These are phyloP conservation scores for Chrysosporium keratinophilum DNA, from an alignment of 2,329 filamentous ascomycete genomes.

Conservation along the genomic window DNA sequence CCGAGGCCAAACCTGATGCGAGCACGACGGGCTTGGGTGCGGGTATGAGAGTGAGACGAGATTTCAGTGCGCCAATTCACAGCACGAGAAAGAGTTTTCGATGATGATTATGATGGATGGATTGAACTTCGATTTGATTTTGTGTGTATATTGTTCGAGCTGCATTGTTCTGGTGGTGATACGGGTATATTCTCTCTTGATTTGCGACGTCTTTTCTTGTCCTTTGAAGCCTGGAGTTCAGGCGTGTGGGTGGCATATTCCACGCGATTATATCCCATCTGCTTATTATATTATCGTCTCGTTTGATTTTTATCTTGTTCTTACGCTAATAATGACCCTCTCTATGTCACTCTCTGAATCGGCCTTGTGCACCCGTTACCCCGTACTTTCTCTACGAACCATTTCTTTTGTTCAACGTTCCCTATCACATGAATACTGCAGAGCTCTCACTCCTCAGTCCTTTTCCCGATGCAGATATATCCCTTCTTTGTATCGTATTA, in stretches of 20 bases:
- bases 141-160: not conserved
- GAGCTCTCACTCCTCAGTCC: too few relatives aligned
- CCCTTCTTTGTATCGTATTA: too few relatives aligned
- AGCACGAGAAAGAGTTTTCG: conserved; percentile 21
- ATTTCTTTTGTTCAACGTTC: not conserved
- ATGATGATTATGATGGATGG: not conserved
- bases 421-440: too few relatives aligned
- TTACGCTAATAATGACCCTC: not conserved
- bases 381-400: not conserved
- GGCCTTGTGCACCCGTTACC: not conserved
- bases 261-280: too few relatives aligned
- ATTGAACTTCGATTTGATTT: not conserved
- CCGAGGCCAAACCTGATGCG: conserved; percentile 14
- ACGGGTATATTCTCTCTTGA: not conserved
- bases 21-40: not conserved
- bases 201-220: not conserved
- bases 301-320: not conserved
- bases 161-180: not conserved
- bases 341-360: not conserved
- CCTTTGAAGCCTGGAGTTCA: conserved; percentile 4
- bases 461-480: too few relatives aligned
- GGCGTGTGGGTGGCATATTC: not conserved
- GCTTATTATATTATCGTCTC: not conserved
- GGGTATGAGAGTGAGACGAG: conserved; percentile 19
- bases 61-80: conserved; percentile 31